Evolutionary conservation across 768 basidiomycete species (phyloP), one percentile per base, ranked within the genome.

Genomic region (Lentinus brumalis): DNA sequence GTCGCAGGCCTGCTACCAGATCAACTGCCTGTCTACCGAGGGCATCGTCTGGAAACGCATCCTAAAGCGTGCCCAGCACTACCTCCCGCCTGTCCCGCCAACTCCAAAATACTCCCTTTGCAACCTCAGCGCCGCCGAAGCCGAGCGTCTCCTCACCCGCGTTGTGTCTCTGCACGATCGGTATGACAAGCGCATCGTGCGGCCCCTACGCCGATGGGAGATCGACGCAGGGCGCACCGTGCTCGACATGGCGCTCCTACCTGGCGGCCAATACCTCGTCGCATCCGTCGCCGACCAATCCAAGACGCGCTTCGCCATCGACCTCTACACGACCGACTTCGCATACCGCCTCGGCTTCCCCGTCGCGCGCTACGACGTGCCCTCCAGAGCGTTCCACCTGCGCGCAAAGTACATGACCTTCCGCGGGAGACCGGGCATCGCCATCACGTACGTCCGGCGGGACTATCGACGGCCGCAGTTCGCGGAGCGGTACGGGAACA

Each of bases 41-140:
- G 82, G 86, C 16, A 73, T 83, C 49, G 84, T 89, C 39, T 90
- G 88, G 89, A 87, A 86, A 69, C 81, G 82, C 26, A 83, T 86
- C 62, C 73, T 90, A 59, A 70, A 75, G 47, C 71, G 75, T 16
- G 77, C 87, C 62, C 76, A 76, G n/a, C 76, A 85, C 16, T 84
- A 82, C 10, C 72, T 86, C 16, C 82, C 87, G 4, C 85, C 85
- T 4, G 71, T 87, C 3, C 85, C 86, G 1, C 87, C 87, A 0
- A 85, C 85, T 0, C 77, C 78, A 61, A 77, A 79, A 39, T 83
- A 84, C 67, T 73, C 73, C 0, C 59, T 72, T 30, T 66, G 51
- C 14, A 59, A 66, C 64, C 61, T 80, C 42, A 75, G 72, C 15
- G 74, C 72, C 16, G 67, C 75, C 31, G 77, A 81, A 40, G 74